Percentiles rank a stretch among this genome's conserved stretches.
These are phyloP conservation scores for Elsinoe perseae DNA, from an alignment of 2,329 filamentous ascomycete species.

Conservation along the genomic window DNA sequence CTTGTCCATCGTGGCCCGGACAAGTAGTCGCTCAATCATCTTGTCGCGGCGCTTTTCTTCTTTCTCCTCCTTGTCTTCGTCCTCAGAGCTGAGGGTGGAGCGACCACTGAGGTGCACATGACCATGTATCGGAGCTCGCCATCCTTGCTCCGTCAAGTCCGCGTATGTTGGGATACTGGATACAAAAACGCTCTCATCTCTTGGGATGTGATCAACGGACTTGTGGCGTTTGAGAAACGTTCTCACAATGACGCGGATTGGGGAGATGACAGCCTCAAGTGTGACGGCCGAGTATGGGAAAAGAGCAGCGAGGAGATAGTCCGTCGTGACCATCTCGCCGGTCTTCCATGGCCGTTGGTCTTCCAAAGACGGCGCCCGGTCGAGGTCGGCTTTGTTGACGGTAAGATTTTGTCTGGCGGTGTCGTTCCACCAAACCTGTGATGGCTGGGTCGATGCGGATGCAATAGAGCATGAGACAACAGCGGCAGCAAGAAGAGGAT, in stretches of 20 bases:
- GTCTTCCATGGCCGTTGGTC: not conserved
- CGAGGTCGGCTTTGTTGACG: not conserved
- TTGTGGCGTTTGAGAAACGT: not conserved
- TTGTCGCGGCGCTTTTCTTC: slow-evolving; percentile 48
- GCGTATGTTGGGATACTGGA: slow-evolving; percentile 56
- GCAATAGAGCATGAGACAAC: slow-evolving; percentile 4
- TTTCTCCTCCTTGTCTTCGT: slow-evolving; percentile 52
- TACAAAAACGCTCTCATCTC: slow-evolving; percentile 4
- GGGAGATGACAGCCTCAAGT: slow-evolving; percentile 13
- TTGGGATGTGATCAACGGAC: not conserved
- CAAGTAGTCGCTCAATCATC: slow-evolving; percentile 58
- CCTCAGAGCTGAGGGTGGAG: not conserved
- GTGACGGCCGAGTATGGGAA: slow-evolving; percentile 15
- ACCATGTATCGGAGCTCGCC: slow-evolving; percentile 65
- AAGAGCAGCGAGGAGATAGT: slow-evolving; percentile 3
- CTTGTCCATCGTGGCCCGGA: slow-evolving; percentile 52
- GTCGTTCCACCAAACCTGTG: not conserved
- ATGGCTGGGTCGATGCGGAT: not conserved
- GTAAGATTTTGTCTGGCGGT: not conserved
- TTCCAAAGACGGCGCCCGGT: not conserved
- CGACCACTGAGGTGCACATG: slow-evolving; percentile 58
- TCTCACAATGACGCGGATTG: slow-evolving; percentile 15
- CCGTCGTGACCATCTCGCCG: not conserved
- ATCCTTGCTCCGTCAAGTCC: slow-evolving; percentile 64
- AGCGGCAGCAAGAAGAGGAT: slow-evolving; percentile 8